Conservation (phyloP, 164 flowering plant genomes). For the Vitis amurensis region DNA sequence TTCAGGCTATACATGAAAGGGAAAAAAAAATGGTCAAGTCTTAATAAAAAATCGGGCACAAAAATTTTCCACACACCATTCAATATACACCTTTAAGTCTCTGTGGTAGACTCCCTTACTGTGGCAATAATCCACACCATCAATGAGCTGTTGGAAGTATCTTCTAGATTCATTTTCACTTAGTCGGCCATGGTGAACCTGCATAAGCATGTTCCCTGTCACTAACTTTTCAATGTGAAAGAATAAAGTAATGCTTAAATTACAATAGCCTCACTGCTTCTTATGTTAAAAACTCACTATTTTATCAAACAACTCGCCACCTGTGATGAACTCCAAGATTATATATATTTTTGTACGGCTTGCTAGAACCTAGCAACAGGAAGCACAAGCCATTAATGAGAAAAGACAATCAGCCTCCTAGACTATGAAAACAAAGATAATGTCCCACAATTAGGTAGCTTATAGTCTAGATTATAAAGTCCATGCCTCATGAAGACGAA, state of each 20-base stretch:
- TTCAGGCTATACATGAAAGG: slow-evolving; percentile 72
- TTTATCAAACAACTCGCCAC: slow-evolving; percentile 98
- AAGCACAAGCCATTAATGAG: not conserved
- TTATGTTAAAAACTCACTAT: slow-evolving; percentile 56
- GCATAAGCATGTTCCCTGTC: slow-evolving; percentile 11
- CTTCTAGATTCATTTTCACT: slow-evolving; percentile 81
- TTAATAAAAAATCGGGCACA: slow-evolving; percentile 5
- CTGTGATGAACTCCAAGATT: slow-evolving; percentile 94
- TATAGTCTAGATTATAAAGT: not conserved
- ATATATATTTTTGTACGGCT: slow-evolving; percentile 98
- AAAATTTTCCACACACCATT: slow-evolving; percentile 13
- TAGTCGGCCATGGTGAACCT: slow-evolving; percentile 90
- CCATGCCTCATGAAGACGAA: slow-evolving; percentile 88
- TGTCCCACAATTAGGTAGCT: not conserved
- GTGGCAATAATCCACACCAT: slow-evolving; percentile 97
- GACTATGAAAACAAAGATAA: not conserved
- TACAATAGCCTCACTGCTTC: slow-evolving; percentile 1
- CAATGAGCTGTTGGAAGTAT: slow-evolving; percentile 97
- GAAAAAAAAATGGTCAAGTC: slow-evolving; percentile 20
- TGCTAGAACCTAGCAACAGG: slow-evolving; percentile 68
- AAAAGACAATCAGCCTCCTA: not conserved
- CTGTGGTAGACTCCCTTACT: slow-evolving; percentile 96
- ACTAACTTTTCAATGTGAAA: not conserved
- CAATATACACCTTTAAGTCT: slow-evolving; percentile 78
- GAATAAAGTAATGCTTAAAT: not conserved